Evolutionary conservation across 2,329 filamentous ascomycete species (phyloP), one percentile per base, ranked within the genome.

Genomic region (Cadophora sp.): DNA sequence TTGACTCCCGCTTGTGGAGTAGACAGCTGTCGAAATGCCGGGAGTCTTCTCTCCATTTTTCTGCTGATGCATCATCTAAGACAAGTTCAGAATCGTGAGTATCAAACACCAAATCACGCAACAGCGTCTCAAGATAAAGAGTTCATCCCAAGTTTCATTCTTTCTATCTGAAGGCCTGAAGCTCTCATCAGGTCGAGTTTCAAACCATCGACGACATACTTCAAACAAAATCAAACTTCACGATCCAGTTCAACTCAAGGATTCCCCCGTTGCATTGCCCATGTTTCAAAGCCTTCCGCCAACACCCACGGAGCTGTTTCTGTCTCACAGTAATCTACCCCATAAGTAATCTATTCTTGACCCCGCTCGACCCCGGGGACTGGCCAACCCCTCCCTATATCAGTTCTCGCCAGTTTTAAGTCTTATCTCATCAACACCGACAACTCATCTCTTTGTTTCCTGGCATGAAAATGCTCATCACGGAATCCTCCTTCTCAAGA

Each of bases 331-430:
- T 48, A 48, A 62, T 62, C 43, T 48, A 31, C 37, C 37, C 40
- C 59, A 62, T 48, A 62, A 62, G 26, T 31, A 62, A 62, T 62
- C 59, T 62, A 62, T 62, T 46, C 37, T 50, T 50, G 16, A 62
- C 59, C 40, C 40, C 59, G n/a, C 40, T 16, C 55, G n/a, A 62
- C 27, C 40, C 59, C 59, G 26, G 59, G 50, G 40, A 50, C 40
- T 16, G 59, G 59, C 16, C 29, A 12, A 46, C 43, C 43, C 59
- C 59, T 62, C 43, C 16, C 59, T 62, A 62, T 50, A 62, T 62
- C 40, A 48, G 26, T 50, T 6, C 16, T 7, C 26, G 3, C 22
- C 14, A 26, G 24, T 58, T 19, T 59, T 59, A 59, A 59, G 56
- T 59, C 19, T 43, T 24, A 19, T 16, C 11, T 37, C 31, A 27